Percentiles rank a stretch among this genome's conserved stretches.
Evolutionary conservation across 2,329 filamentous ascomycete genomes (phyloP).

Genomic region (Diaporthe sp.): DNA sequence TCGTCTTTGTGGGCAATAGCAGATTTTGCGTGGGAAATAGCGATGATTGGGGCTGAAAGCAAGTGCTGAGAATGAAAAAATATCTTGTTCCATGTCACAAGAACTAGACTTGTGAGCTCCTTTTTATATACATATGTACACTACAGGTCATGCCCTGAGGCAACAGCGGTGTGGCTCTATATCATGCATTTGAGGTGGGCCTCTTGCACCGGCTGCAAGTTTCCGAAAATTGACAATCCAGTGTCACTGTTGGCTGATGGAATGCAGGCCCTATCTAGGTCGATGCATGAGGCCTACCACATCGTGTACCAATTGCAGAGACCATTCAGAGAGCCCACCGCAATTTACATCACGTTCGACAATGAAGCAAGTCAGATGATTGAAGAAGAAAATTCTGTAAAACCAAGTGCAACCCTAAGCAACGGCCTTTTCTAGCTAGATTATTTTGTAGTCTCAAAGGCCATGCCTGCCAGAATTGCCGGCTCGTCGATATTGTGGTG

Average conservation of each 20-base stretch:
- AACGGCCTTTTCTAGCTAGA: not conserved
- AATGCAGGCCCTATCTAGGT: not conserved
- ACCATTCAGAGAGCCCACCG: not conserved
- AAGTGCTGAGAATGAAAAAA: not conserved
- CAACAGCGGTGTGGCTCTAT: not conserved
- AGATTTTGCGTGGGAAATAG: too few relatives aligned
- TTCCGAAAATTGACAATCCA: not conserved
- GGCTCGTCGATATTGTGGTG: conserved; percentile 51
- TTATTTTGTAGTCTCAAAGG: conserved; percentile 36
- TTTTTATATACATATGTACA: not conserved
- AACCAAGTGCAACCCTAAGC: not conserved
- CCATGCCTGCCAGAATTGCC: conserved; percentile 53
- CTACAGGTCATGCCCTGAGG: not conserved
- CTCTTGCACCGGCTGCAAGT: not conserved
- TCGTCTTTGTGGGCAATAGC: not conserved
- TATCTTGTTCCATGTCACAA: too few relatives aligned
- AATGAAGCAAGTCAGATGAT: not conserved
- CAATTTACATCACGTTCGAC: not conserved
- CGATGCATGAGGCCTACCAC: conserved; percentile 17
- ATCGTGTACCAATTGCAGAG: not conserved
- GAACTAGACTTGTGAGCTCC: not conserved
- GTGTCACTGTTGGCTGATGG: not conserved
- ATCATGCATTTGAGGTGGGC: not conserved
- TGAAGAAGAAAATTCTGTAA: too few relatives aligned
- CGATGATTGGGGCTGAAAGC: too few relatives aligned